phyloP scores from a whole-genome alignment of 2,329 filamentous ascomycete species.

The Metarhizium brunneum region DNA sequence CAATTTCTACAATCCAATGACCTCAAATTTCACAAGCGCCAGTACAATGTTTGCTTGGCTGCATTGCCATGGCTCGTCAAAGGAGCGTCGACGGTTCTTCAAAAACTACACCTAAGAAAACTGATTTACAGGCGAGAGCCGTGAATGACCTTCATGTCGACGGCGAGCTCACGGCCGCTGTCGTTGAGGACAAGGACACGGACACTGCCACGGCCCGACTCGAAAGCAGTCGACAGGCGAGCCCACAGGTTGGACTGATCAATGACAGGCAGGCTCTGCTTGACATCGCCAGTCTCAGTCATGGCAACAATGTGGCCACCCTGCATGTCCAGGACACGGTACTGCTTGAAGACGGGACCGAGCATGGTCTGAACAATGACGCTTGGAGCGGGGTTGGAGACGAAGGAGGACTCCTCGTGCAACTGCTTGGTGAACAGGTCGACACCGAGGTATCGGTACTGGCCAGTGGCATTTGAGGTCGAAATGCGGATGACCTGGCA shows the following conservation, averaged over 20 bases:
- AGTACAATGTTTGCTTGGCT: conserved; percentile 7
- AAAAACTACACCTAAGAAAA: not conserved
- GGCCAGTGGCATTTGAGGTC: conserved; percentile 92
- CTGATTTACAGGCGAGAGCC: conserved; percentile 52
- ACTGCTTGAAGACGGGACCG: conserved; percentile 99
- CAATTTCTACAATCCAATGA: conserved; percentile 17
- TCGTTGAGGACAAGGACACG: conserved; percentile 95
- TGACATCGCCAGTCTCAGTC: conserved; percentile 98
- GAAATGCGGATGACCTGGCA: conserved; percentile 99
- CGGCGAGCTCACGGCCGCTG: conserved; percentile 83
- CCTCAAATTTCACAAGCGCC: conserved; percentile 14
- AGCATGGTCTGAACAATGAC: conserved; percentile 99
- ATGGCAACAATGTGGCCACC: conserved; percentile 85
- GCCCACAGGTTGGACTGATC: conserved; percentile 86
- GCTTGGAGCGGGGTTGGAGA: conserved; percentile 92
- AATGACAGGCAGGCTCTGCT: conserved; percentile 87
- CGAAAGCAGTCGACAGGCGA: conserved; percentile 75
- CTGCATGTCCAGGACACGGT: conserved; percentile 95
- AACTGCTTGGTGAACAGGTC: conserved; percentile 99
- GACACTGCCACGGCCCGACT: conserved; percentile 85
- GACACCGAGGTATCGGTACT: conserved; percentile 99
- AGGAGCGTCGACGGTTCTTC: conserved; percentile 1
- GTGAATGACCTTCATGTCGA: conserved; percentile 99
- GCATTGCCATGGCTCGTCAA: conserved; percentile 7
- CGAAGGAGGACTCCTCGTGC: conserved; percentile 96